Base-by-base conservation (phyloP, 1,284 basidiomycete species). In the Ceratobasidium sp. region DNA sequence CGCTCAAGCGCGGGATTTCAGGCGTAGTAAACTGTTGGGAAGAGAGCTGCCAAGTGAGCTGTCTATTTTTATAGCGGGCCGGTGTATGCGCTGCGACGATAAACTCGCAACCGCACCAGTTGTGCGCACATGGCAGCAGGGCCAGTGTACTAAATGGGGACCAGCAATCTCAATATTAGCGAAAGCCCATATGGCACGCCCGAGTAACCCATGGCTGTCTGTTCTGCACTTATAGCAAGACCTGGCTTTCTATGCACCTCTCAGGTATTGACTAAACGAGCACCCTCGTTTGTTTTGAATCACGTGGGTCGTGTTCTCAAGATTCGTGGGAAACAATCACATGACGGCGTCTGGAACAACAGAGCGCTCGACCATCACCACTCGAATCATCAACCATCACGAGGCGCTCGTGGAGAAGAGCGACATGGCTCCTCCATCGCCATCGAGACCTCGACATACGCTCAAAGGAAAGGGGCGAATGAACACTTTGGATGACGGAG, bases 381-480 rank as follows among this genome's bases (percentile, higher is more conserved):
- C 47, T 49, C 47, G 57, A 43, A 35, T 55, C 52, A 55, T 30
- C 26, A 9, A n/a, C 30, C 9, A 13, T 21, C 6, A 21, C 58
- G 3, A 26, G 54, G 5, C 58, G n/a, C n/a, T 44, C 26, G 64
- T 67, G 64, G 64, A 23, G 64, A 44, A 30, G 50, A 54, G 5
- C 64, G 50, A 54, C 16, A 67, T 67, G 64, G 32, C 50, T 13
- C 63, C 63, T 18, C 6, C 23, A 7, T 66, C 63, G 2, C 63
- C 63, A 7, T 21, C 63, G 26, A 4, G 63, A 26, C 46, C 63
- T 14, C 50, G 28, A 23, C 50, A 35, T 46, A 55, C 64, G 21
- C 49, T 67, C 38, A 67, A 55, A 55, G 64, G 64, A 4, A 67
- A 67, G 21, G 64, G 64, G 13, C 49, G 64, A 44, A 67, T 67